phyloP scores from a whole-genome alignment of 345 rosid genomes.

The Euphorbia lathyris region DNA sequence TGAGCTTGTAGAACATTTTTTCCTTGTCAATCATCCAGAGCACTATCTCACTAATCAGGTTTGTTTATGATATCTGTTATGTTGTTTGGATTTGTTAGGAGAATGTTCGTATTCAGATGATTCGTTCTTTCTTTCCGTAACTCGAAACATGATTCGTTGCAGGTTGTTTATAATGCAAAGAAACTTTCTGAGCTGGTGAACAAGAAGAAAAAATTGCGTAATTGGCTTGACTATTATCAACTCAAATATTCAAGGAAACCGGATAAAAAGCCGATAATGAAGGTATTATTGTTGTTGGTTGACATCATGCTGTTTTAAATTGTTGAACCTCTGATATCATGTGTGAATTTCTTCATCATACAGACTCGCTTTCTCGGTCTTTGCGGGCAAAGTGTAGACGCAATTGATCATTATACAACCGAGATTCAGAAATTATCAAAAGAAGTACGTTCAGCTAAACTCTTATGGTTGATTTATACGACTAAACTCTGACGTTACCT shows the following conservation, averaged over 20 bases:
- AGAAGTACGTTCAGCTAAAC: slow-evolving; percentile 44
- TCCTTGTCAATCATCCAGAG: slow-evolving; percentile 86
- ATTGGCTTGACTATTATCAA: slow-evolving; percentile 85
- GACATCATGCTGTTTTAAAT: no score
- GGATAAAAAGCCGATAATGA: slow-evolving; percentile 44
- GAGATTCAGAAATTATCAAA: slow-evolving; percentile 53
- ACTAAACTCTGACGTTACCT: neutral
- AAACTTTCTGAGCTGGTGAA: slow-evolving; percentile 54
- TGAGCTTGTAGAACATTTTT: slow-evolving; percentile 85
- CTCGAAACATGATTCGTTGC: slow-evolving; percentile 25
- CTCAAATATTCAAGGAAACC: slow-evolving; percentile 63
- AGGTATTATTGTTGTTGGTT: no score
- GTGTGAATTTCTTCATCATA: slow-evolving; percentile 16
- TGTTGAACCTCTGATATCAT: slow-evolving; percentile 13
- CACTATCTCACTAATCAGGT: slow-evolving; percentile 86
- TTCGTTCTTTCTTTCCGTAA: neutral
- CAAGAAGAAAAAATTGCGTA: slow-evolving; percentile 63
- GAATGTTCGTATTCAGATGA: no score
- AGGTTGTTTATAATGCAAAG: slow-evolving; percentile 82
- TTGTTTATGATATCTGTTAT: slow-evolving; percentile 10
- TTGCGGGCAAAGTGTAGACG: slow-evolving; percentile 67
- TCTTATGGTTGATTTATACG: neutral
- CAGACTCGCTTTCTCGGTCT: slow-evolving; percentile 79
- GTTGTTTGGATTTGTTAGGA: neutral
- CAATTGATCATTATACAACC: slow-evolving; percentile 58